Evolutionary conservation across 768 basidiomycete genomes (phyloP).

Genomic region (Sistotremastrum suecicum): DNA sequence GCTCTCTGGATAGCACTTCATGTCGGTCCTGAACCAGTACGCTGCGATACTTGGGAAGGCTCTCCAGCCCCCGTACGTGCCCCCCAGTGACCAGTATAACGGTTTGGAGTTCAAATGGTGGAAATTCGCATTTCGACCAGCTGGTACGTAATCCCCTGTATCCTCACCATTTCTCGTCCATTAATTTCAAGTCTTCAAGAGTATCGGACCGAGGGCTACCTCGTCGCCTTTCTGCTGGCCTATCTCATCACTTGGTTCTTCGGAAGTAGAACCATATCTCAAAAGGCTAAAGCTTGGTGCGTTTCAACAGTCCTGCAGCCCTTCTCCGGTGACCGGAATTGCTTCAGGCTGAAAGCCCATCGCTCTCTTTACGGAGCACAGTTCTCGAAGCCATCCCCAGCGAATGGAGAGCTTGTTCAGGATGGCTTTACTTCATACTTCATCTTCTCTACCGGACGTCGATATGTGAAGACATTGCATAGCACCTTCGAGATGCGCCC

Average conservation of each 20-base stretch:
- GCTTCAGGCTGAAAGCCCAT: constrained; percentile 46
- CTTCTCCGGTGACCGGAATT: background rate
- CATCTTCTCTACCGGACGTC: constrained; percentile 77
- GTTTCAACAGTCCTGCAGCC: constrained; percentile 13
- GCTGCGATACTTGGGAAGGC: too few relatives aligned
- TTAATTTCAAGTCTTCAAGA: constrained; percentile 39
- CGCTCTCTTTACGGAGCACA: constrained; percentile 45
- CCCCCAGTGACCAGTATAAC: constrained; percentile 43
- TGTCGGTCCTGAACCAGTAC: too few relatives aligned
- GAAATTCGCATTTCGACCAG: constrained; percentile 69
- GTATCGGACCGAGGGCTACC: constrained; percentile 32
- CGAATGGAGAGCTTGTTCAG: constrained; percentile 31
- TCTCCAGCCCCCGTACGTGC: constrained; percentile 37
- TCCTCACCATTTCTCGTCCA: constrained; percentile 3
- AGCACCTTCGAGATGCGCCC: constrained; percentile 65
- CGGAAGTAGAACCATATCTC: constrained; percentile 46
- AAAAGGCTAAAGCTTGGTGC: constrained; percentile 53
- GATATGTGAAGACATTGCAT: constrained; percentile 64
- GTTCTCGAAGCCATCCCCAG: constrained; percentile 52
- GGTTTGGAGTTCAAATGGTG: constrained; percentile 66
- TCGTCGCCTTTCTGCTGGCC: constrained; percentile 36
- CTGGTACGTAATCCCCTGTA: constrained; percentile 30
- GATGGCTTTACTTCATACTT: constrained; percentile 76
- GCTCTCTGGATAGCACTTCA: too few relatives aligned
- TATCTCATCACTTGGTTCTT: constrained; percentile 45